Percentiles rank a stretch among this genome's conserved stretches.
Conservation (phyloP, 129 eudicot genomes). For the Mikania micrantha region DNA sequence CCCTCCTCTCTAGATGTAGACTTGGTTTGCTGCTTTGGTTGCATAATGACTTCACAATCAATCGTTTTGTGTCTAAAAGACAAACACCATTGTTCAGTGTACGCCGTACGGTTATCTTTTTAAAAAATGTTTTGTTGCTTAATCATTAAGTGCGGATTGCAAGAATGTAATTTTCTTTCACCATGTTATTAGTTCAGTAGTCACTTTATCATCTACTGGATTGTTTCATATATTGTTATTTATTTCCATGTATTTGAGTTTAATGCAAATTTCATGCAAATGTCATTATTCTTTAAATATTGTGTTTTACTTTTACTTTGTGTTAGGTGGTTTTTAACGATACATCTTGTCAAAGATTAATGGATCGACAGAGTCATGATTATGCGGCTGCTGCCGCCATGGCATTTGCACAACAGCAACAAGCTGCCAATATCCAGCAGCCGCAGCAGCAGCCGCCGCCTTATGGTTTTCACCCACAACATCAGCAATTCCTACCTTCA, state of each 20-base stretch:
- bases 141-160: not conserved
- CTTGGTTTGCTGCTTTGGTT: no score
- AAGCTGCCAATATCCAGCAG: constrained; percentile 49
- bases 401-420: constrained; percentile 86
- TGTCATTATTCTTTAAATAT: not conserved
- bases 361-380: constrained; percentile 91
- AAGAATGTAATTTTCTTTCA: not conserved
- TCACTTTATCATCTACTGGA: not conserved
- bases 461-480: constrained; percentile 85
- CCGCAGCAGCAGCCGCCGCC: constrained; percentile 69
- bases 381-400: constrained; percentile 85
- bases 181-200: not conserved
- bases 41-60: no score
- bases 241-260: not conserved
- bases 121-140: constrained; percentile 4
- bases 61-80: no score
- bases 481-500: constrained; percentile 74
- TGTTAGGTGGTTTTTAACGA: constrained; percentile 15
- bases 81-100: no score
- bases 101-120: no score
- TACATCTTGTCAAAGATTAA: constrained; percentile 19
- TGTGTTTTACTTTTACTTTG: not conserved
- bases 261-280: not conserved
- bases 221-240: not conserved
- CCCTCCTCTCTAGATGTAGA: no score